A percentile compares a stretch with the other conserved stretches of the same genome.
Evolutionary conservation across 1,284 basidiomycete genomes (phyloP).

Genomic region (Grifola frondosa): DNA sequence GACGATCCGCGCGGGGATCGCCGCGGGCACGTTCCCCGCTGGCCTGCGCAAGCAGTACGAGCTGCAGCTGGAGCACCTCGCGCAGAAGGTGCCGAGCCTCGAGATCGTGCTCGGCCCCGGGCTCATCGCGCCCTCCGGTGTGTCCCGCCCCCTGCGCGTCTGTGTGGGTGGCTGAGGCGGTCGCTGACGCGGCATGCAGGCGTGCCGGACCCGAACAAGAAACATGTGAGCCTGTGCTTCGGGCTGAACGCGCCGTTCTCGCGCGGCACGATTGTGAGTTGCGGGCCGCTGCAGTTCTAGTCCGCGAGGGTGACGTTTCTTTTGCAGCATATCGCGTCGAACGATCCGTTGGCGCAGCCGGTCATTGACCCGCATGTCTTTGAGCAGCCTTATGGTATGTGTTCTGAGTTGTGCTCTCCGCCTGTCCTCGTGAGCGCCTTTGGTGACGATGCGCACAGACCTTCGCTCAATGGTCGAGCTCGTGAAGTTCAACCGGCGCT

Average conservation of each 20-base stretch:
- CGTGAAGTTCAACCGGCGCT: constrained; percentile 46
- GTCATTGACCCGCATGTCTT: constrained; percentile 50
- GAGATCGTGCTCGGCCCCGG: constrained; percentile 19
- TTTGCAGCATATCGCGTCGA: constrained; percentile 37
- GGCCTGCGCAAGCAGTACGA: constrained; percentile 26
- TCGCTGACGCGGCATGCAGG: too few species aligned
- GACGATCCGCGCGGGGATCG: constrained; percentile 13
- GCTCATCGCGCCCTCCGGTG: constrained; percentile 5
- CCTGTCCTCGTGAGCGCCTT: background rate
- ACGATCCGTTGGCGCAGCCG: constrained; percentile 41
- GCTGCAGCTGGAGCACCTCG: constrained; percentile 24
- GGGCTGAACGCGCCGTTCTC: constrained; percentile 32
- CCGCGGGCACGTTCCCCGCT: constrained; percentile 4
- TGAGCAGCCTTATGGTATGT: constrained; percentile 45
- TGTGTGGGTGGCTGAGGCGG: too few species aligned
- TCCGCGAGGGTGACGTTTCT: background rate
- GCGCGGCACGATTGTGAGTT: constrained; percentile 39
- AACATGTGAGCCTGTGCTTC: constrained; percentile 31
- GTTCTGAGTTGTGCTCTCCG: constrained; percentile 6
- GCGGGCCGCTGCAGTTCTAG: background rate
- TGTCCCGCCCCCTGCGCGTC: too few species aligned
- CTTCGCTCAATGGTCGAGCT: constrained; percentile 46
- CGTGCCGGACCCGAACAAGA: constrained; percentile 24
- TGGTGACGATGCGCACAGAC: constrained; percentile 24
- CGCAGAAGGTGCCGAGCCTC: constrained; percentile 15